These are phyloP conservation scores for Hypoxylon sp. DNA, from an alignment of 2,329 filamentous ascomycete species.

Conservation along the genomic window DNA sequence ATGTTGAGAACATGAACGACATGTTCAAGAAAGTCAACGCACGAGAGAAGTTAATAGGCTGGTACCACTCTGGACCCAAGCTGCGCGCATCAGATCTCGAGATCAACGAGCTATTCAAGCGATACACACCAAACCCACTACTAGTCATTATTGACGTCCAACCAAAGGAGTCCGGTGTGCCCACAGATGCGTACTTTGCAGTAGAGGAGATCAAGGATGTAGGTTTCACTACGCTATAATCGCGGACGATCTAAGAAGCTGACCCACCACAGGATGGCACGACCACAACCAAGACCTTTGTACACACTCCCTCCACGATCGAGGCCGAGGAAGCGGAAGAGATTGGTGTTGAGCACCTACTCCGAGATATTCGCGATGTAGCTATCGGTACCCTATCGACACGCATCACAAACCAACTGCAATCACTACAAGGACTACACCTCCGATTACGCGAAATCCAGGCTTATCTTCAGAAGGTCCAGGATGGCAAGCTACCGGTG, in stretches of 20 bases:
- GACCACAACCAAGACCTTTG: constrained; percentile 96
- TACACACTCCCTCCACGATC: constrained; percentile 98
- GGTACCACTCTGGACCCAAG: constrained; percentile 99
- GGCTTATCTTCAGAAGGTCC: constrained; percentile 94
- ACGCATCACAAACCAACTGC: constrained; percentile 96
- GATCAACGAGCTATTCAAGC: constrained; percentile 99
- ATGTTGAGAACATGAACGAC: constrained; percentile 99
- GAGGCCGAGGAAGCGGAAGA: constrained; percentile 99
- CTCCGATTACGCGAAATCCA: constrained; percentile 95
- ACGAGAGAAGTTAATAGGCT: constrained; percentile 97
- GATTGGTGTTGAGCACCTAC: constrained; percentile 97
- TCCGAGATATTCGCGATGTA: constrained; percentile 98
- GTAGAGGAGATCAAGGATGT: constrained; percentile 99
- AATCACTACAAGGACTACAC: constrained; percentile 96
- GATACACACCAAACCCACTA: constrained; percentile 96
- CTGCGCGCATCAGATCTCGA: constrained; percentile 95
- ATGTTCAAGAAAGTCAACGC: constrained; percentile 99
- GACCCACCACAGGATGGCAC: constrained; percentile 82
- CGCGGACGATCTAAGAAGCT: constrained; percentile 15
- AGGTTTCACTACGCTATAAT: constrained; percentile 56
- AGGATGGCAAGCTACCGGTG: constrained; percentile 91
- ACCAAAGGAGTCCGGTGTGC: constrained; percentile 96
- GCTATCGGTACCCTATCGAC: constrained; percentile 97
- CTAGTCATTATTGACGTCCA: constrained; percentile 99
- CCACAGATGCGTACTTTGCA: constrained; percentile 98